Evolutionary conservation across 1,284 basidiomycete species (phyloP), one percentile per base, ranked within the genome.

Genomic region (Papiliotrema laurentii): DNA sequence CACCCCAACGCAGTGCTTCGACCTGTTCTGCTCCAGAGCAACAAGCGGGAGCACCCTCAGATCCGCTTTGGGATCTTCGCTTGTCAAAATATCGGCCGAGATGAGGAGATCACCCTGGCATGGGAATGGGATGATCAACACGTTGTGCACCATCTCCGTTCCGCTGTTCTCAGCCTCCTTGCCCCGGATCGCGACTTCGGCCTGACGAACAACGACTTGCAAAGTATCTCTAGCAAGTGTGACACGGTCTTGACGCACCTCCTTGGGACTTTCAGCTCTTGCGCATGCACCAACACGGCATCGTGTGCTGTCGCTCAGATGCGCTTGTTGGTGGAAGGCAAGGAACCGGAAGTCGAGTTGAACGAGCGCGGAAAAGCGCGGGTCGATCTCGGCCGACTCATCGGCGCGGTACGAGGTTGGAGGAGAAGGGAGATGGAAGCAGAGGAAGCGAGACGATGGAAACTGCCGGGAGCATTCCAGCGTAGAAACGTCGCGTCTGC

Each of bases 41-140:
- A 41, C 54, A 31, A 51, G 45, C 21, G 53, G 49, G 33, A 44
- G 25, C 56, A 60, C 39, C 74, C 75, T 3, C 77, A 79, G 22
- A 75, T 94, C 1, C 76, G 78, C 1, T 92, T 97, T 64, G 92
- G 85, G 0, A 75, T 97, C 2, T 97, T 94, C 60, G 89, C 91
- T 0, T 70, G 86, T 18, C 75, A 82, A 16, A 86, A 90, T 58
- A 79, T 97, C 52, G 80, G 80, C 51, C 81, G 82, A 31, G 80
- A 85, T 43, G 90, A 94, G 61, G 94, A 97, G 73, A 82, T 97
- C 34, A 83, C 93, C 0, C 73, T 97, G 0, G 88, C 86, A 0
- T 97, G 93, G 91, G 91, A 96, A 68, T 97, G 92, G 93, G 92
- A 96, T 60, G 92, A 97, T 62, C 83, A 83, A 5, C 88, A 91